phyloP scores from a whole-genome alignment of 805 yeast species.

The Wickerhamomyces ciferrii region DNA sequence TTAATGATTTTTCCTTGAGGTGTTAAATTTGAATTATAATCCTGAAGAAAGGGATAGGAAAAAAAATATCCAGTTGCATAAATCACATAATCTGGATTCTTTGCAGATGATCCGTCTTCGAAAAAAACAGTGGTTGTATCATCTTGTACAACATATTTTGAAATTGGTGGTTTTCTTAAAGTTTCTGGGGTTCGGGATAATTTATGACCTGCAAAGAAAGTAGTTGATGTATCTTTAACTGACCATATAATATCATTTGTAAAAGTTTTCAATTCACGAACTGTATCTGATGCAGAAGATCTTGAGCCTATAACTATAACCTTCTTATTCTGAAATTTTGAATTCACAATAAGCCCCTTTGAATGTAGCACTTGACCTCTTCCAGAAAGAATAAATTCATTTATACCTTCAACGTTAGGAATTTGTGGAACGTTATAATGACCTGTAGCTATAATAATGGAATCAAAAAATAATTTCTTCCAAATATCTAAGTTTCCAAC shows the following conservation, averaged over 20 bases:
- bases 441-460: slow-evolving; percentile 47
- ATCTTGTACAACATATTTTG: slow-evolving; percentile 24
- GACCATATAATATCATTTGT: not conserved
- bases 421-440: slow-evolving; percentile 45
- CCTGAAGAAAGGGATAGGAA: slow-evolving; percentile 44
- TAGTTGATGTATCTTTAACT: slow-evolving; percentile 33
- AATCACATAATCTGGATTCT: slow-evolving; percentile 43
- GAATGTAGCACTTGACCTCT: slow-evolving; percentile 25
- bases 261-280: slow-evolving; percentile 12
- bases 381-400: slow-evolving; percentile 17
- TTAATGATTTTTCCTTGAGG: slow-evolving; percentile 16
- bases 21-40: slow-evolving; percentile 14
- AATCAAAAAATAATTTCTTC: slow-evolving; percentile 29
- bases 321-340: slow-evolving; percentile 18
- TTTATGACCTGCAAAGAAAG: slow-evolving; percentile 5
- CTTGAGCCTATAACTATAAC: slow-evolving; percentile 59
- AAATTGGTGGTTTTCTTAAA: slow-evolving; percentile 27
- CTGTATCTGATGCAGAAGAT: slow-evolving; percentile 60
- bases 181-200: not conserved
- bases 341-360: slow-evolving; percentile 36
- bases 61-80: slow-evolving; percentile 66
- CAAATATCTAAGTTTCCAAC: slow-evolving; percentile 26
- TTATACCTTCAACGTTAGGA: slow-evolving; percentile 42
- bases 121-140: slow-evolving; percentile 26
- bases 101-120: slow-evolving; percentile 34